Evolutionary conservation across 2,329 filamentous ascomycete species (phyloP).

Genomic region (Fusarium subglutinans): DNA sequence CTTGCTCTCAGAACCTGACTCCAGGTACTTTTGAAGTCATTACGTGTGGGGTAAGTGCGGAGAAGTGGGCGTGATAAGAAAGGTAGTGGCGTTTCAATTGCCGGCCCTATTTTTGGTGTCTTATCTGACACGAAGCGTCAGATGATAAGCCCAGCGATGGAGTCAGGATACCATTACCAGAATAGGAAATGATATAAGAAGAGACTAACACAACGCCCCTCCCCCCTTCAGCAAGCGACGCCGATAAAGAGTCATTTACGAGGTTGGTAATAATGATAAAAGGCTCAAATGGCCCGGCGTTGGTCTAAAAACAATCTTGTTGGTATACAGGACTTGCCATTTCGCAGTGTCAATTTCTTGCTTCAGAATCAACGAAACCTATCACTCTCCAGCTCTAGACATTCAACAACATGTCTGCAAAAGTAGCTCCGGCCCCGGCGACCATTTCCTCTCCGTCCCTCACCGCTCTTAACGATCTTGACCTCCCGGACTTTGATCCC

Average conservation of each 20-base stretch:
- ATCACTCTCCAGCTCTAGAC: background rate
- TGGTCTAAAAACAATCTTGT: no score
- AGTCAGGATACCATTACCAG: background rate
- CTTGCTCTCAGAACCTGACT: background rate
- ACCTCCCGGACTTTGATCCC: background rate
- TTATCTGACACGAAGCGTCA: background rate
- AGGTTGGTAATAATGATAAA: background rate
- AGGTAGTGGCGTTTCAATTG: background rate
- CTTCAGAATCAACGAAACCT: no score
- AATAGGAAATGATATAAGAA: background rate
- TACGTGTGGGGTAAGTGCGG: background rate
- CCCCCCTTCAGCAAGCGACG: background rate
- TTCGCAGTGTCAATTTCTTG: no score
- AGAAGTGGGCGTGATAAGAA: background rate
- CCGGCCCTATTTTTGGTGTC: background rate
- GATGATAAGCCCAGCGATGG: background rate
- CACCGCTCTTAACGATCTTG: background rate
- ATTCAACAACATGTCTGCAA: background rate
- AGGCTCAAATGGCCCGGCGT: background rate
- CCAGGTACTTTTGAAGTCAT: no score
- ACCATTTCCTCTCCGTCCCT: background rate
- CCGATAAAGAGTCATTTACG: background rate
- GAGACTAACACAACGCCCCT: background rate
- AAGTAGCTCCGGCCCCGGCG: background rate
- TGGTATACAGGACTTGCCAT: no score